Evolutionary conservation across 306 rosid genomes (phyloP).

Genomic region (Trifolium repens): DNA sequence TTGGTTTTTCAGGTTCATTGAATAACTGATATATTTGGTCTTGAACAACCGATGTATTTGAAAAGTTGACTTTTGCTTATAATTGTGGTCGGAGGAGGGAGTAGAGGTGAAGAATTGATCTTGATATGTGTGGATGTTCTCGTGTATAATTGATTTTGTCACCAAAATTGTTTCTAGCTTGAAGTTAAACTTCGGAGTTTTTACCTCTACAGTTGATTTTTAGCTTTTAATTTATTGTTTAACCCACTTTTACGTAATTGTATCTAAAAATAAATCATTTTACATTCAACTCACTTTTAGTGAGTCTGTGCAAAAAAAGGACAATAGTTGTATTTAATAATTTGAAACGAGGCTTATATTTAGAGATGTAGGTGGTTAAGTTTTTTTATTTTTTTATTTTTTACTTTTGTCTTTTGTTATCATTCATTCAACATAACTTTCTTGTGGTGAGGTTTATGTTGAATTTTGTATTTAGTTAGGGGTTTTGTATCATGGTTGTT

Average conservation of each 20-base stretch:
- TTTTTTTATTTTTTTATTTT: background rate
- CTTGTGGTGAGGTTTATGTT: background rate
- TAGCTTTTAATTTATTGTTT: background rate
- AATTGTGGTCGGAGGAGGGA: too few relatives aligned
- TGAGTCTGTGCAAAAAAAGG: too few relatives aligned
- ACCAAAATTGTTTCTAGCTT: too few relatives aligned
- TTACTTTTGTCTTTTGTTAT: background rate
- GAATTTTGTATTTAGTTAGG: background rate
- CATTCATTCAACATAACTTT: conserved; percentile 6
- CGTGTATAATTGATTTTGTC: background rate
- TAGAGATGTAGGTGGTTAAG: background rate
- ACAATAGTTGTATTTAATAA: too few relatives aligned
- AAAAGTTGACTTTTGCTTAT: too few relatives aligned
- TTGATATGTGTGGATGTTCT: background rate
- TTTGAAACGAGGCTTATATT: too few relatives aligned
- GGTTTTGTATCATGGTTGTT: background rate
- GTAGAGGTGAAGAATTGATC: background rate
- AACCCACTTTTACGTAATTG: too few relatives aligned
- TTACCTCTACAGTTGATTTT: background rate
- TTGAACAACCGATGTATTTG: too few relatives aligned
- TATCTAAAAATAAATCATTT: too few relatives aligned
- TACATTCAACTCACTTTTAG: background rate
- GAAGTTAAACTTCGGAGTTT: background rate
- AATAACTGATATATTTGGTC: too few relatives aligned
- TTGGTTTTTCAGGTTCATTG: too few relatives aligned